A percentile compares a stretch with the other conserved stretches of the same genome.
phyloP scores from a whole-genome alignment of 441 rosid genomes.

The Gossypium gossypioides region DNA sequence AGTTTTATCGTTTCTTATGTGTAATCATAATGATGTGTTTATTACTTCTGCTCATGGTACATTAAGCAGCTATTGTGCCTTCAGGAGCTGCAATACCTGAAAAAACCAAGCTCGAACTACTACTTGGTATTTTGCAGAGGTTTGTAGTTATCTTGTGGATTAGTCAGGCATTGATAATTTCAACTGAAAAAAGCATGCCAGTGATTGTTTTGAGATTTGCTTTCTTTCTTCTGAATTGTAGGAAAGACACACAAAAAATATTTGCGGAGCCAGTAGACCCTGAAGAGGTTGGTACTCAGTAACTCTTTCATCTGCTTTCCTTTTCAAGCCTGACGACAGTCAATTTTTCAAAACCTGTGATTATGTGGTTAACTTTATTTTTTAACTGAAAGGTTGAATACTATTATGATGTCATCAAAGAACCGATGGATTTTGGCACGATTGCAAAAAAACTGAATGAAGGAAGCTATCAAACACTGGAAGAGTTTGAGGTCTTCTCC shows the following conservation, averaged over 20 bases:
- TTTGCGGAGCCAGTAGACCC: constrained; percentile 43
- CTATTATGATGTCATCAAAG: constrained; percentile 32
- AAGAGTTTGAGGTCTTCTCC: constrained; percentile 42
- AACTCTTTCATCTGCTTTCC: background rate
- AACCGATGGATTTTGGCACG: constrained; percentile 51
- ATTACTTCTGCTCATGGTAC: background rate
- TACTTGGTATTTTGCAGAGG: constrained; percentile 24
- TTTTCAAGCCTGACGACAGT: background rate
- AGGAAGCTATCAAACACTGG: constrained; percentile 32
- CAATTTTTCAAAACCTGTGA: background rate
- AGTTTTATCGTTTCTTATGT: background rate
- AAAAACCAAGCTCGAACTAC: constrained; percentile 19
- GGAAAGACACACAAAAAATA: constrained; percentile 35
- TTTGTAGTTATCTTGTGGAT: constrained; percentile 3
- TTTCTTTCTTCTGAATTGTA: constrained; percentile 14
- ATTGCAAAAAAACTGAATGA: constrained; percentile 36
- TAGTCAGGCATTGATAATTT: background rate
- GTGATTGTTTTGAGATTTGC: background rate
- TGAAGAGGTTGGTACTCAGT: constrained; percentile 28
- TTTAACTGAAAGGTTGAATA: constrained; percentile 29
- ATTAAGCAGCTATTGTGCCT: constrained; percentile 14
- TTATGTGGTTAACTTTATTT: background rate
- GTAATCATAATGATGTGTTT: background rate
- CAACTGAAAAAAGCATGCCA: background rate
- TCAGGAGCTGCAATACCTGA: constrained; percentile 13